These are phyloP conservation scores for Cerioporus squamosus DNA, from an alignment of 1,284 basidiomycete genomes.

Conservation along the genomic window DNA sequence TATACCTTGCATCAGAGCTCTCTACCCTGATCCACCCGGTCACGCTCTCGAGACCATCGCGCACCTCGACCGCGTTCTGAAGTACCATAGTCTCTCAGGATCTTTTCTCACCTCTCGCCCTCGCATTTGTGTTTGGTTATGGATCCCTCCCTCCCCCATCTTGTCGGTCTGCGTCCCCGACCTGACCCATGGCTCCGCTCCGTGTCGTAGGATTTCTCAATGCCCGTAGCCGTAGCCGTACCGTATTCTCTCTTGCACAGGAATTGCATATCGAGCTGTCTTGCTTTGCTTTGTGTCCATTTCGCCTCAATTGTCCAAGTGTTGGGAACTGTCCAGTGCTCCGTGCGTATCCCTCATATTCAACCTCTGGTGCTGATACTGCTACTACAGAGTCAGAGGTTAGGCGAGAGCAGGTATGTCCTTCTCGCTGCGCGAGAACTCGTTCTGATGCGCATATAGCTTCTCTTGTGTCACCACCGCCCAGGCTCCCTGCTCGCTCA, in stretches of 20 bases:
- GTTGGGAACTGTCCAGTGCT: neutral
- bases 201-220: neutral
- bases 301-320: neutral
- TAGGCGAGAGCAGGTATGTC: too few species aligned
- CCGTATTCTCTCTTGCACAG: neutral
- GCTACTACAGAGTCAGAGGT: neutral
- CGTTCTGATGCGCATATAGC: too few species aligned
- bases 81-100: neutral
- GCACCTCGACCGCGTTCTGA: constrained; percentile 1
- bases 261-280: constrained; percentile 4
- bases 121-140: neutral
- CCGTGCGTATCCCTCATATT: neutral
- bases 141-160: neutral
- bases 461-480: too few species aligned
- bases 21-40: neutral
- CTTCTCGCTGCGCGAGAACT: too few species aligned
- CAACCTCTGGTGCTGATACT: neutral
- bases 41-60: constrained; percentile 1
- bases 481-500: too few species aligned
- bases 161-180: neutral
- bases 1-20: constrained; percentile 4
- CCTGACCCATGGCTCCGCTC: neutral
- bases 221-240: constrained; percentile 2
- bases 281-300: neutral
- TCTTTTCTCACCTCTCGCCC: neutral